Conservation (phyloP, 257 asterid genomes). For the Forsythia suspensa region DNA sequence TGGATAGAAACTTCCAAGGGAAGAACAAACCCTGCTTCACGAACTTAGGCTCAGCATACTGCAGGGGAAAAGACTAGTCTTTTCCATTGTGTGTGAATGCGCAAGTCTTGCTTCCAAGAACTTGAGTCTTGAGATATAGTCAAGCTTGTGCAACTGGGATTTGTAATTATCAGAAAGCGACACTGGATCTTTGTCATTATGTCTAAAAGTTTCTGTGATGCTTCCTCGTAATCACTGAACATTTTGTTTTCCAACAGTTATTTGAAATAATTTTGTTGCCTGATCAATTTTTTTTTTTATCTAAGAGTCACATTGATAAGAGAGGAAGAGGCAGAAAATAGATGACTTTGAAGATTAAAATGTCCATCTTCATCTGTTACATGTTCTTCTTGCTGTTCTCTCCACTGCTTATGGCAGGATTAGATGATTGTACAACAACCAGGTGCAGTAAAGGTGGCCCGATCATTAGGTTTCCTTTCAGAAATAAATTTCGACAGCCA, state of each 20-base stretch:
- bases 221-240: background rate
- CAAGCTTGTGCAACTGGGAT: background rate
- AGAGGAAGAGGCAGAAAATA: background rate
- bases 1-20: background rate
- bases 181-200: background rate
- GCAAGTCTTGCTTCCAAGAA: background rate
- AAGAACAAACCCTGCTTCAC: too few relatives aligned
- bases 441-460: constrained; percentile 9
- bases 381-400: background rate
- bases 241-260: too few relatives aligned
- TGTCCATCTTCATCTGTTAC: background rate
- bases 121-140: background rate
- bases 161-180: background rate
- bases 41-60: too few relatives aligned
- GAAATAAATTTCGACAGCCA: background rate
- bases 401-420: background rate
- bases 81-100: background rate
- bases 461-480: constrained; percentile 13
- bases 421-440: background rate
- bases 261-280: background rate
- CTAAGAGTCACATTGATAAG: too few relatives aligned
- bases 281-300: too few relatives aligned
- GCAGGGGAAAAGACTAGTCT: background rate
- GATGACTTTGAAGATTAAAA: background rate
- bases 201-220: background rate